These are phyloP conservation scores for Infundibulicybe gibba DNA, from an alignment of 768 basidiomycete species.

Conservation along the genomic window DNA sequence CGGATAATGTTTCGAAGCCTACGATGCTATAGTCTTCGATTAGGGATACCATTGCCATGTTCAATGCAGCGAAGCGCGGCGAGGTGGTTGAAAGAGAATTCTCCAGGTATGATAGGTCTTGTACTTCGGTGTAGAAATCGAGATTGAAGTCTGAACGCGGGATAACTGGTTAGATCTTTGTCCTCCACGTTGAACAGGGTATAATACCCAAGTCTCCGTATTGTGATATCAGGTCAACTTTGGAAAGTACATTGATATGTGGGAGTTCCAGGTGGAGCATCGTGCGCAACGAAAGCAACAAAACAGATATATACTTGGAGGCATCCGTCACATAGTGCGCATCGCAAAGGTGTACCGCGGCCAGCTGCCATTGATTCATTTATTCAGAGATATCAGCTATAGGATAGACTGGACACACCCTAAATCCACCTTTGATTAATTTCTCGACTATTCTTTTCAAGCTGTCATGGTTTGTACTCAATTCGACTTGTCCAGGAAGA, in stretches of 20 bases:
- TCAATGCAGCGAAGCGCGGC: conserved; percentile 72
- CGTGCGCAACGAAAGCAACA: conserved; percentile 87
- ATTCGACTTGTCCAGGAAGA: conserved; percentile 94
- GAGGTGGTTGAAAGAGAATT: conserved; percentile 62
- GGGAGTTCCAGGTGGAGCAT: conserved; percentile 99
- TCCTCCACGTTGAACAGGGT: neutral
- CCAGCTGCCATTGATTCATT: conserved; percentile 54
- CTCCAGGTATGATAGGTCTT: conserved; percentile 88
- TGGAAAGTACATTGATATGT: conserved; percentile 95
- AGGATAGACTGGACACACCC: conserved; percentile 45
- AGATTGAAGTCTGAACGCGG: conserved; percentile 82
- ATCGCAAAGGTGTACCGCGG: conserved; percentile 93
- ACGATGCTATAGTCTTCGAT: conserved; percentile 92
- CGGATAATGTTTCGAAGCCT: conserved; percentile 94
- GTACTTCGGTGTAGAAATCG: conserved; percentile 97
- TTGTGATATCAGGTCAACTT: conserved; percentile 85
- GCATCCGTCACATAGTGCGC: conserved; percentile 97
- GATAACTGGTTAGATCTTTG: conserved; percentile 3
- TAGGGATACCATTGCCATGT: conserved; percentile 88
- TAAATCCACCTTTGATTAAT: conserved; percentile 71
- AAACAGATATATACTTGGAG: conserved; percentile 89
- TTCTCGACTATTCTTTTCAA: conserved; percentile 74
- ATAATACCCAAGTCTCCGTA: conserved; percentile 87
- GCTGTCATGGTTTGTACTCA: conserved; percentile 94
- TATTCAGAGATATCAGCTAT: no score